Conservation (phyloP, 768 basidiomycete genomes). For the Leccinellum albellum region DNA sequence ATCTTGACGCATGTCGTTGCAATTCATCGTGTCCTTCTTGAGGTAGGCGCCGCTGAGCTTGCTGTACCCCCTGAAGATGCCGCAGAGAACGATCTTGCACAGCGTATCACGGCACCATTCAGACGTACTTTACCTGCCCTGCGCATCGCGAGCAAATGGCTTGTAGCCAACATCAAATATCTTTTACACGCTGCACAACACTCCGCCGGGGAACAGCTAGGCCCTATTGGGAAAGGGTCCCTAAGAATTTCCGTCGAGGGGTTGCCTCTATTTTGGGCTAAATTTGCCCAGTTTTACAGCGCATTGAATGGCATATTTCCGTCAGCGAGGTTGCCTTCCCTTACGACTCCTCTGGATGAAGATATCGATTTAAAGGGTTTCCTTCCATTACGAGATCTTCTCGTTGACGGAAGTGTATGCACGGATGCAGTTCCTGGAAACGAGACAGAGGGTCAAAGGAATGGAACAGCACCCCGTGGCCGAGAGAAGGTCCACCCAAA, state of each 20-base stretch:
- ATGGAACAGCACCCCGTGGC: constrained; percentile 26
- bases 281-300: constrained; percentile 63
- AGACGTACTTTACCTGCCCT: constrained; percentile 83
- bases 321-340: constrained; percentile 48
- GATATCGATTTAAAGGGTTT: constrained; percentile 89
- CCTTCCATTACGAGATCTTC: constrained; percentile 66
- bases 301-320: constrained; percentile 70
- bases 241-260: constrained; percentile 28
- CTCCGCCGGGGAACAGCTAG: constrained; percentile 18
- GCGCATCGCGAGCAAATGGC: constrained; percentile 87
- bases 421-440: constrained; percentile 16
- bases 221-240: constrained; percentile 14
- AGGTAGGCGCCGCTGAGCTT: constrained; percentile 63
- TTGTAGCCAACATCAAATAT: constrained; percentile 71
- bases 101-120: constrained; percentile 81
- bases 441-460: constrained; percentile 23
- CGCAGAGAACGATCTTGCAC: constrained; percentile 61
- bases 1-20: constrained; percentile 67
- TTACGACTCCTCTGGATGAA: constrained; percentile 74
- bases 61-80: constrained; percentile 50
- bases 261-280: constrained; percentile 62
- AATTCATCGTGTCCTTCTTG: constrained; percentile 58
- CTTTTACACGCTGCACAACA: constrained; percentile 44
- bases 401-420: constrained; percentile 33
- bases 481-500: constrained; percentile 75